Evolutionary conservation across 805 yeast species (phyloP), one percentile per base, ranked within the genome.

Genomic region (Wickerhamiella parazyma): DNA sequence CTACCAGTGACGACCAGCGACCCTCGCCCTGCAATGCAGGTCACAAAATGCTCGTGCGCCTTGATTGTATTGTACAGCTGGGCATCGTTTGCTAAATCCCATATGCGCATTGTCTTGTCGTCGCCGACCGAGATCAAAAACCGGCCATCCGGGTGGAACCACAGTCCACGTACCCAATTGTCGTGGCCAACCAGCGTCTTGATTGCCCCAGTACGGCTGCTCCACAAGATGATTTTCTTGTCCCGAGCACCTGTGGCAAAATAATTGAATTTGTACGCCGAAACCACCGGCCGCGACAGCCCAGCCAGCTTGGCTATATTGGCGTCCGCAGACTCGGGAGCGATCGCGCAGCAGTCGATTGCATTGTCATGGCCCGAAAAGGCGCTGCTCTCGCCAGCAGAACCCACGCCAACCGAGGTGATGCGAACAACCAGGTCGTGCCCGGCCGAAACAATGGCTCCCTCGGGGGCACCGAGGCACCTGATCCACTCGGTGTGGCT

Each of bases 401-500:
- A 49, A 29, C 28, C 10, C 5, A 14, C 17, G 8, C 18, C 37
- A 19, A 33, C 22, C 14, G 20, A 28, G 21, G 33, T 10, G 17
- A 43, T 8, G 25, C 46, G 38, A 16, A 42, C 51, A 12, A 43
- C 36, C 20, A 48, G 42, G 40, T 51, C 55, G 28, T 49, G 47
- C 16, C 53, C 50, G 7, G 46, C 54, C 12, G 48, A 41, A 2
- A 53, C 40, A 3, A 51, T 41, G 16, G 39, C 44, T 16, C 31
- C 42, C 10, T 25, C 21, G 33, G 29, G 17, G 22, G 18, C 44
- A 45, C 29, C 77, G 84, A 85, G 50, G 9, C 73, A 66, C 45
- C 94, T 66, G 3, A 85, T 85, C 96, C 96, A 87, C 50, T 85
- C 95, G 8, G 82, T 71, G 60, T 87, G 96, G 1, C 87, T 89